Conservation (phyloP, 495 filamentous ascomycete species). For the Aspergillus baeticus region DNA sequence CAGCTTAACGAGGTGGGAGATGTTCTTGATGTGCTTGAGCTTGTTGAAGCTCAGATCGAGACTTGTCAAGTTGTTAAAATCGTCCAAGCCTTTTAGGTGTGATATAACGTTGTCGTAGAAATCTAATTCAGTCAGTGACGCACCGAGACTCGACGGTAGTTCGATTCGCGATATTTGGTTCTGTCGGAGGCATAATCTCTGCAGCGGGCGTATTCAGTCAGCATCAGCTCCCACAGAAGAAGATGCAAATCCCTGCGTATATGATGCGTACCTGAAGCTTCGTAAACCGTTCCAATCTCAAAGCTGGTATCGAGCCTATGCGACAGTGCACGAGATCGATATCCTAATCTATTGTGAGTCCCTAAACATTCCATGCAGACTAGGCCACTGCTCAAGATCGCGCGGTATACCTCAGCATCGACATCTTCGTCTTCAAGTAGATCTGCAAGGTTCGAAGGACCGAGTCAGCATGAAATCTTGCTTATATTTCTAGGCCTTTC, state of each 20-base stretch:
- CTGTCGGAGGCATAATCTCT: slow-evolving; percentile 90
- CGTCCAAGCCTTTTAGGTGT: slow-evolving; percentile 80
- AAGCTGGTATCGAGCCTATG: slow-evolving; percentile 72
- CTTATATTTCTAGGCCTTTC: neutral
- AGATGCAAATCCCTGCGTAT: too few species aligned
- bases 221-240: too few species aligned
- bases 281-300: slow-evolving; percentile 78
- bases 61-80: slow-evolving; percentile 67
- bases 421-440: slow-evolving; percentile 63
- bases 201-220: neutral
- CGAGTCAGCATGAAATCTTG: neutral
- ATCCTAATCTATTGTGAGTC: slow-evolving; percentile 51
- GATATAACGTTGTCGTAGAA: slow-evolving; percentile 97
- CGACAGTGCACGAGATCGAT: slow-evolving; percentile 88
- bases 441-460: slow-evolving; percentile 40
- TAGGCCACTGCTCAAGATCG: neutral
- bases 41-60: slow-evolving; percentile 98
- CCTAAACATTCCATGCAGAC: neutral
- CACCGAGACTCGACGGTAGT: slow-evolving; percentile 58
- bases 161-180: slow-evolving; percentile 81
- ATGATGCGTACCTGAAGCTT: slow-evolving; percentile 57
- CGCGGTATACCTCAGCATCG: slow-evolving; percentile 51
- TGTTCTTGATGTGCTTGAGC: slow-evolving; percentile 95
- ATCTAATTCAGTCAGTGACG: slow-evolving; percentile 77
- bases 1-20: slow-evolving; percentile 74